Percentiles rank a stretch among this genome's conserved stretches.
These are phyloP conservation scores for Fusarium sp. DNA, from an alignment of 2,329 filamentous ascomycete genomes.

Conservation along the genomic window DNA sequence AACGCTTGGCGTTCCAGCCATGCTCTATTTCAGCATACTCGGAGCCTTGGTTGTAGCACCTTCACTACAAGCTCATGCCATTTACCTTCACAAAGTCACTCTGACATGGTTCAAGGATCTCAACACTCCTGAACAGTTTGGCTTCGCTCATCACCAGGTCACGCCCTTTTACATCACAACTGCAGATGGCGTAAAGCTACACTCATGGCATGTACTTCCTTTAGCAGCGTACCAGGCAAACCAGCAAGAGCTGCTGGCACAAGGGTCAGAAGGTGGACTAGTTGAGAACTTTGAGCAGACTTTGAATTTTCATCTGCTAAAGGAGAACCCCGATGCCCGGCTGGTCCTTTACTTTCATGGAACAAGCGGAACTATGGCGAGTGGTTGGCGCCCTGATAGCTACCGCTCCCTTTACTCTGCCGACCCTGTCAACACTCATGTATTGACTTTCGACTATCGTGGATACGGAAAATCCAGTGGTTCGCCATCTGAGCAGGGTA, in stretches of 20 bases:
- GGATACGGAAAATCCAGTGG: slow-evolving; percentile 71
- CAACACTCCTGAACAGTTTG: slow-evolving; percentile 76
- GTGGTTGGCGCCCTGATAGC: slow-evolving; percentile 67
- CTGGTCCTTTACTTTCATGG: slow-evolving; percentile 69
- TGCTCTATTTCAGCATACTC: slow-evolving; percentile 38
- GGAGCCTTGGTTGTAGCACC: slow-evolving; percentile 32
- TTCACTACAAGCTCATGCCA: slow-evolving; percentile 45
- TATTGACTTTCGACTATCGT: slow-evolving; percentile 73
- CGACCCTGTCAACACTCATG: slow-evolving; percentile 67
- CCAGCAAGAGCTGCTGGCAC: slow-evolving; percentile 59
- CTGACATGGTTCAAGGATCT: slow-evolving; percentile 68
- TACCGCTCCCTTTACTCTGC: slow-evolving; percentile 70
- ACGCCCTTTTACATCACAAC: slow-evolving; percentile 78
- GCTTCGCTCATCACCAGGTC: slow-evolving; percentile 79
- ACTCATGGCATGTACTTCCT: slow-evolving; percentile 82
- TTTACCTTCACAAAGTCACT: slow-evolving; percentile 67
- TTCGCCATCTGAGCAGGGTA: slow-evolving; percentile 67
- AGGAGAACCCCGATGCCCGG: slow-evolving; percentile 60
- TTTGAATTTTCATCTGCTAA: slow-evolving; percentile 60
- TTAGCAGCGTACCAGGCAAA: slow-evolving; percentile 62
- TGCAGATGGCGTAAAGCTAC: slow-evolving; percentile 75
- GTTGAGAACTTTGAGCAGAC: slow-evolving; percentile 35
- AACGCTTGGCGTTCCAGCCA: slow-evolving; percentile 25
- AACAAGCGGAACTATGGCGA: slow-evolving; percentile 69
- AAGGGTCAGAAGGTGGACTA: slow-evolving; percentile 14